Conservation (phyloP, 2,329 filamentous ascomycete species). For the Huntiella savannae region DNA sequence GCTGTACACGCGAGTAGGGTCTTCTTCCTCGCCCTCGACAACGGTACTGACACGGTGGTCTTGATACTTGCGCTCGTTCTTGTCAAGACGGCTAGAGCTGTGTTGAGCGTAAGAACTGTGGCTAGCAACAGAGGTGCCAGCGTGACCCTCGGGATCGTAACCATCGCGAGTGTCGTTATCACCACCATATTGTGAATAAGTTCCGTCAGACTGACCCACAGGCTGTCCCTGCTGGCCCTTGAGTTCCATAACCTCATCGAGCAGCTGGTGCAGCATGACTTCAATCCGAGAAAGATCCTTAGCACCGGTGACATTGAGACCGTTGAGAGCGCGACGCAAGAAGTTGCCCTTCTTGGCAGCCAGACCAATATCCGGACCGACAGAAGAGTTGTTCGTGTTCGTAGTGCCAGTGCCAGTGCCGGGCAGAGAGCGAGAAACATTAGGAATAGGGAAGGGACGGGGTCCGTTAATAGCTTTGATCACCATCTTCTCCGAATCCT, state of each 20-base stretch:
- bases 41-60: constrained; percentile 83
- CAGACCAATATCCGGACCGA: constrained; percentile 31
- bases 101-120: constrained; percentile 19
- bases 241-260: constrained; percentile 76
- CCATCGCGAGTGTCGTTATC: constrained; percentile 58
- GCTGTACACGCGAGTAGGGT: constrained; percentile 15
- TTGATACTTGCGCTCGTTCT: constrained; percentile 43
- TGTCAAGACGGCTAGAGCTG: constrained; percentile 21
- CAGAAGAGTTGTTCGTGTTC: constrained; percentile 12
- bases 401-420: constrained; percentile 17
- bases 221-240: constrained; percentile 33
- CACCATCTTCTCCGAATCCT: constrained; percentile 69
- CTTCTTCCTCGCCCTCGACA: constrained; percentile 62
- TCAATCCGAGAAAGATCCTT: constrained; percentile 80
- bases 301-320: constrained; percentile 68
- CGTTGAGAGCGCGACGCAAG: constrained; percentile 86
- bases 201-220: constrained; percentile 35
- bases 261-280: constrained; percentile 77
- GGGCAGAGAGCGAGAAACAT: constrained; percentile 30
- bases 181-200: constrained; percentile 49
- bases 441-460: constrained; percentile 45
- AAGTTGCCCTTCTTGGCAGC: constrained; percentile 74
- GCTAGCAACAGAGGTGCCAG: constrained; percentile 26
- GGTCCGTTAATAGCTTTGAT: constrained; percentile 72
- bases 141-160: constrained; percentile 38